Conservation (phyloP, 2,329 filamentous ascomycete genomes). For the Trichothecium roseum region DNA sequence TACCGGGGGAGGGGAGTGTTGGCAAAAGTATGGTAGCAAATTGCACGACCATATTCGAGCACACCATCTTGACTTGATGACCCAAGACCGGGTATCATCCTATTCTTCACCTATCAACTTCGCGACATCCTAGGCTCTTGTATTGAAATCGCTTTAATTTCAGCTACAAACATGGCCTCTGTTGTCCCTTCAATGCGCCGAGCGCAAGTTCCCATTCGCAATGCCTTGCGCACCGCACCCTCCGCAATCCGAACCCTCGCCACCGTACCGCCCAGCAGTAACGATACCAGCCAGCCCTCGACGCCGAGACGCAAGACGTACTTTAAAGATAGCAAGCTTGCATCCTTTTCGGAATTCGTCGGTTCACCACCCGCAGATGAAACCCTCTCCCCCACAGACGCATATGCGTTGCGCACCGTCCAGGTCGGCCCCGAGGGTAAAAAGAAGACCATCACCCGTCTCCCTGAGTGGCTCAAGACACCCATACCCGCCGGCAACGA, state of each 20-base stretch:
- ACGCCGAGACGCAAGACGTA: constrained; percentile 33
- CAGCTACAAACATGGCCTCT: constrained; percentile 24
- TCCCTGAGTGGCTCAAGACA: constrained; percentile 94
- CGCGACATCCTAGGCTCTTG: no score
- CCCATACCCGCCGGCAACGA: constrained; percentile 71
- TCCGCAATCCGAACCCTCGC: constrained; percentile 29
- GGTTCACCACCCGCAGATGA: constrained; percentile 26
- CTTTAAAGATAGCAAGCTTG: constrained; percentile 48
- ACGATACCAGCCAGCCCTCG: constrained; percentile 9
- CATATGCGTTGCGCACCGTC: constrained; percentile 50
- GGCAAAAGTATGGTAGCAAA: no score
- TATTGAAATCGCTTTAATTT: no score
- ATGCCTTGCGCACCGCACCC: constrained; percentile 23
- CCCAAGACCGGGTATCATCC: no score
- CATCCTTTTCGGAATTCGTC: constrained; percentile 49
- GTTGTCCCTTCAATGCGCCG: constrained; percentile 30
- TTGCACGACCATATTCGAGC: no score
- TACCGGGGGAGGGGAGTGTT: no score
- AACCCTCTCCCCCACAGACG: constrained; percentile 39
- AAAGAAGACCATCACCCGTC: constrained; percentile 56
- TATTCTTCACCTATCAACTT: no score
- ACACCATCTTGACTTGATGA: no score
- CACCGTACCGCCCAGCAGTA: constrained; percentile 29
- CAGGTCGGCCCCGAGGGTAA: constrained; percentile 53
- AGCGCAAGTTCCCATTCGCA: constrained; percentile 30